phyloP scores from a whole-genome alignment of 2,329 filamentous ascomycete species.

The Phaeosphaeria sp. region DNA sequence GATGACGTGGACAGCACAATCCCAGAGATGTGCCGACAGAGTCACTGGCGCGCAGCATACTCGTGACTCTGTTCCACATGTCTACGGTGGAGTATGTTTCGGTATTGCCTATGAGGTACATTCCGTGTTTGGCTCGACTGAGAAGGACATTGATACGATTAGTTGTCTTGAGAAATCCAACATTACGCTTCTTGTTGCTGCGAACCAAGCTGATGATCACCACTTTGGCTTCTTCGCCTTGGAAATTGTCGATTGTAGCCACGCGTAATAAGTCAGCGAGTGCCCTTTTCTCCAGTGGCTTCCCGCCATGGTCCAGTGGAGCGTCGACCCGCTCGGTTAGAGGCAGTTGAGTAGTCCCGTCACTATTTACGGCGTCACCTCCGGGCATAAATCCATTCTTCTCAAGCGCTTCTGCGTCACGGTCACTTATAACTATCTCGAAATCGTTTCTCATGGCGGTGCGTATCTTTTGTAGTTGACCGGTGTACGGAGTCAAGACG shows the following conservation, averaged over 20 bases:
- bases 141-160: slow-evolving; percentile 75
- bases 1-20: slow-evolving; percentile 40
- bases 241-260: slow-evolving; percentile 77
- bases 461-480: slow-evolving; percentile 63
- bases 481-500: slow-evolving; percentile 71
- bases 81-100: slow-evolving; percentile 61
- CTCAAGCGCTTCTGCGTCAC: slow-evolving; percentile 63
- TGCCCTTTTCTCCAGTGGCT: slow-evolving; percentile 28
- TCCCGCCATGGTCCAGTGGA: slow-evolving; percentile 10
- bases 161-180: slow-evolving; percentile 69
- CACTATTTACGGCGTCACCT: background rate
- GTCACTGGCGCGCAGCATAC: slow-evolving; percentile 52
- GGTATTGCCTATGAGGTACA: slow-evolving; percentile 74
- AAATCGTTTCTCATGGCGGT: slow-evolving; percentile 56
- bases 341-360: background rate
- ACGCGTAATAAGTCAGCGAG: slow-evolving; percentile 44
- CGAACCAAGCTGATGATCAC: slow-evolving; percentile 74
- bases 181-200: slow-evolving; percentile 65
- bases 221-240: slow-evolving; percentile 77
- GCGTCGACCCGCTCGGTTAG: background rate
- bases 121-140: slow-evolving; percentile 70
- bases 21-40: slow-evolving; percentile 22
- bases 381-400: slow-evolving; percentile 27
- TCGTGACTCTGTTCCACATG: slow-evolving; percentile 70
- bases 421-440: slow-evolving; percentile 69